phyloP scores from a whole-genome alignment of 108 stramenopile genomes.

The Cylindrotheca fusiformis region DNA sequence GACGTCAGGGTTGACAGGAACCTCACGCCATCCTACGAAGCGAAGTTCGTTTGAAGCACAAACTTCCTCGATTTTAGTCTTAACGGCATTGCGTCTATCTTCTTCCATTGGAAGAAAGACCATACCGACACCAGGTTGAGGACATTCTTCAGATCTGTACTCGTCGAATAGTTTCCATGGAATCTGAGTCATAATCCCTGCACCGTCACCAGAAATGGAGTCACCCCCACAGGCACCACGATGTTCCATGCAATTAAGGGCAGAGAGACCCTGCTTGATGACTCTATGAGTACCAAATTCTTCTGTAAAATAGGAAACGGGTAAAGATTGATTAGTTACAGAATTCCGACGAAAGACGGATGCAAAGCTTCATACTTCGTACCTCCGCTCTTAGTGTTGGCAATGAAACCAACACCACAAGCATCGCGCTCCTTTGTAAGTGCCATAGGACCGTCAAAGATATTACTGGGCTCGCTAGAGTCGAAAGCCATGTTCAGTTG shows the following conservation, averaged over 20 bases:
- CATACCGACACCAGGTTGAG: slow-evolving; percentile 89
- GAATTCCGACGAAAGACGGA: neutral
- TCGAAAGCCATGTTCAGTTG: slow-evolving; percentile 40
- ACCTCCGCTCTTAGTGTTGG: slow-evolving; percentile 73
- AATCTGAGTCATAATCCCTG: slow-evolving; percentile 94
- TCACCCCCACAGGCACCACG: slow-evolving; percentile 88
- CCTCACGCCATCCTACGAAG: slow-evolving; percentile 89
- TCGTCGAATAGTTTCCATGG: slow-evolving; percentile 89
- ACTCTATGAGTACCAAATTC: slow-evolving; percentile 80
- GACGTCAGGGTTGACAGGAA: slow-evolving; percentile 69
- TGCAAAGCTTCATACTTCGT: no score
- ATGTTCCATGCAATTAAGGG: slow-evolving; percentile 86
- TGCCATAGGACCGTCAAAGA: slow-evolving; percentile 81
- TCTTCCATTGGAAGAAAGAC: slow-evolving; percentile 89
- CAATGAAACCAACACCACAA: slow-evolving; percentile 97
- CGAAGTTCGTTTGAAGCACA: slow-evolving; percentile 80
- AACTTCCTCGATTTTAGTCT: slow-evolving; percentile 78
- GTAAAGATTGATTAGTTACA: neutral
- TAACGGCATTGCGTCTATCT: slow-evolving; percentile 58
- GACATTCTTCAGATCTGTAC: slow-evolving; percentile 59
- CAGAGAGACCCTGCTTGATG: slow-evolving; percentile 67
- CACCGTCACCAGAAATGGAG: slow-evolving; percentile 89
- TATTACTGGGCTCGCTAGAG: slow-evolving; percentile 40
- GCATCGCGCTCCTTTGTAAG: slow-evolving; percentile 91
- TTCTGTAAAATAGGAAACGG: slow-evolving; percentile 22